Evolutionary conservation across 2,329 filamentous ascomycete species (phyloP).

Genomic region (Ceratocystis cacaofunesta): DNA sequence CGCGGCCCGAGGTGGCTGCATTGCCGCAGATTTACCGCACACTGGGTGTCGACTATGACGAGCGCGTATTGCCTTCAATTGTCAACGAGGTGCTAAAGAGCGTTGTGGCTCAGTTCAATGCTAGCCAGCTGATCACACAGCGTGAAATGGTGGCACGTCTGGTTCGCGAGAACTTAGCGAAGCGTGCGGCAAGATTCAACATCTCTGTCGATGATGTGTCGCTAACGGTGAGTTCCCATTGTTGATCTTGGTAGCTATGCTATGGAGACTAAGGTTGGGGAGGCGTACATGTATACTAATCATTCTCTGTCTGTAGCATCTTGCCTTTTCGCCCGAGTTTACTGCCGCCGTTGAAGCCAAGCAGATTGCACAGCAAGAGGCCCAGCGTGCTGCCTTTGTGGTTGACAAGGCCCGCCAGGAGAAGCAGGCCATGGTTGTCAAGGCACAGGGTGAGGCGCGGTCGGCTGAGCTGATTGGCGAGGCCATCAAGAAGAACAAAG

Average conservation of each 20-base stretch:
- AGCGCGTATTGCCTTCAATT: conserved; percentile 90
- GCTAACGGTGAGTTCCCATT: conserved; percentile 53
- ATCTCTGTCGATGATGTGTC: conserved; percentile 96
- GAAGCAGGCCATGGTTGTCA: conserved; percentile 97
- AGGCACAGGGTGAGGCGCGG: conserved; percentile 95
- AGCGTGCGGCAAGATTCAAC: conserved; percentile 88
- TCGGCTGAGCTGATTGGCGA: conserved; percentile 97
- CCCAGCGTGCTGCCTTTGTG: conserved; percentile 89
- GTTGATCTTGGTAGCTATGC: too few relatives aligned
- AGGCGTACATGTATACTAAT: neutral
- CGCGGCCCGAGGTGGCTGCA: conserved; percentile 70
- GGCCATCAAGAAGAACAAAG: conserved; percentile 97
- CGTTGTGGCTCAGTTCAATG: conserved; percentile 97
- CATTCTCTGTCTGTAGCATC: conserved; percentile 34
- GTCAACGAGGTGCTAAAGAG: conserved; percentile 98
- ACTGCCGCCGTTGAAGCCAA: conserved; percentile 60
- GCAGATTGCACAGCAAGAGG: conserved; percentile 75
- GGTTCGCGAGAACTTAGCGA: conserved; percentile 82
- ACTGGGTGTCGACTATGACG: conserved; percentile 88
- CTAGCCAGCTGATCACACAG: conserved; percentile 95
- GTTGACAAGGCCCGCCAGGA: conserved; percentile 98
- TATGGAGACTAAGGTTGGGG: neutral
- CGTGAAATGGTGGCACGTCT: conserved; percentile 88
- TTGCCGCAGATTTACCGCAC: conserved; percentile 96
- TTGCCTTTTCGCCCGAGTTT: conserved; percentile 60